These are phyloP conservation scores for Monilinia laxa DNA, from an alignment of 2,329 filamentous ascomycete genomes.

Conservation along the genomic window DNA sequence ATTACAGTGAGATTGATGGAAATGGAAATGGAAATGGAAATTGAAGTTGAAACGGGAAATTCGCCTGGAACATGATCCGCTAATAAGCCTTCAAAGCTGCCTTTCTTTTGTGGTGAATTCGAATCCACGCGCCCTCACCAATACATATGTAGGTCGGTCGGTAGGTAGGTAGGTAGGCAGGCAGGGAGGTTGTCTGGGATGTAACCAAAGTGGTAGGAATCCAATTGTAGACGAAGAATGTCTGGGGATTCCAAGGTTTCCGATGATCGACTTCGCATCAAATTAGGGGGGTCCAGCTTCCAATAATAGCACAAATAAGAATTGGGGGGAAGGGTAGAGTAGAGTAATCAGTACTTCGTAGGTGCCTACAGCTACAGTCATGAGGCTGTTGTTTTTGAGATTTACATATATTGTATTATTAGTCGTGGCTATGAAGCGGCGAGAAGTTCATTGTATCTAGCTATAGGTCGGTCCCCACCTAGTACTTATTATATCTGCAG, in stretches of 20 bases:
- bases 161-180: no score
- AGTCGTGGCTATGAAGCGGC: no score
- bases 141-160: background rate
- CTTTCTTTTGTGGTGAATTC: background rate
- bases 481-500: no score
- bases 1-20: slow-evolving; percentile 13
- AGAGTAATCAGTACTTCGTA: no score
- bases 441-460: no score
- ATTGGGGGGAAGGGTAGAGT: background rate
- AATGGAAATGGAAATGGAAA: no score
- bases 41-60: background rate
- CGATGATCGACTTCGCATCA: slow-evolving; percentile 18
- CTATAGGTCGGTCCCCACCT: no score
- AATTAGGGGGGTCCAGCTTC: slow-evolving; percentile 12
- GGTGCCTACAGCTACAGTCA: no score
- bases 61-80: slow-evolving; percentile 10
- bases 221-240: slow-evolving; percentile 7
- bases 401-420: no score
- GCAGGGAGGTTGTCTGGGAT: no score
- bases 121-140: slow-evolving; percentile 4
- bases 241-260: background rate
- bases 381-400: no score
- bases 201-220: background rate
- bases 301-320: slow-evolving; percentile 8
- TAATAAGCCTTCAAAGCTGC: slow-evolving; percentile 12